Evolutionary conservation across 2,329 filamentous ascomycete species (phyloP).

Genomic region (Sphaceloma murrayae): DNA sequence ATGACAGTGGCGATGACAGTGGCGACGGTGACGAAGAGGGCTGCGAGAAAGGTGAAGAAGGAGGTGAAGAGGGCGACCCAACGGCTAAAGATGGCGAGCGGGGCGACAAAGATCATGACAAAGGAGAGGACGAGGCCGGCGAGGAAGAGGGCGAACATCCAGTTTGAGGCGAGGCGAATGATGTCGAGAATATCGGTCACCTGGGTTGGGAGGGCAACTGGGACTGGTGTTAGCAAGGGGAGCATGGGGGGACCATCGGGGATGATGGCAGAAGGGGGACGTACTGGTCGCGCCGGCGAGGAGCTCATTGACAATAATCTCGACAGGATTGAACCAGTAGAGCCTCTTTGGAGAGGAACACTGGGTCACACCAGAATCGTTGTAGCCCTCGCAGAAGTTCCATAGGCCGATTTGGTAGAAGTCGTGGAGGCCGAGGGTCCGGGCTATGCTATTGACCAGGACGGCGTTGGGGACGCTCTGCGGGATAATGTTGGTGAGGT

Average conservation of each 20-base stretch:
- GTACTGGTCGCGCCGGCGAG: conserved; percentile 67
- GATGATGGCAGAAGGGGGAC: conserved; percentile 21
- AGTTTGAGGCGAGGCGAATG: conserved; percentile 62
- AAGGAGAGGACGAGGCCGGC: conserved; percentile 60
- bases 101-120: conserved; percentile 58
- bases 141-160: conserved; percentile 88
- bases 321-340: conserved; percentile 88
- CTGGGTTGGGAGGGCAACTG: conserved; percentile 65
- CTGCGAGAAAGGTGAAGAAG: conserved; percentile 57
- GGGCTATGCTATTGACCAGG: conserved; percentile 79
- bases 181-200: conserved; percentile 65
- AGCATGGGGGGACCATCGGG: background rate
- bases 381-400: conserved; percentile 85
- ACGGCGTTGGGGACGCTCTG: conserved; percentile 59
- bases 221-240: conserved; percentile 9
- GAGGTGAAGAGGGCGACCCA: conserved; percentile 57
- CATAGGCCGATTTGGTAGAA: conserved; percentile 91
- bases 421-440: conserved; percentile 78
- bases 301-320: conserved; percentile 69
- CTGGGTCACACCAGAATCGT: conserved; percentile 60
- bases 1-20: conserved; percentile 72
- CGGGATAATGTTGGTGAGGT: conserved; percentile 73
- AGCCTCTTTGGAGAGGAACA: conserved; percentile 62
- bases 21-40: conserved; percentile 58
- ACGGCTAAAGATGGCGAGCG: conserved; percentile 42